Percentiles rank a stretch among this genome's conserved stretches.
phyloP scores from a whole-genome alignment of 2,329 filamentous ascomycete species.

The Curvularia spicifera region DNA sequence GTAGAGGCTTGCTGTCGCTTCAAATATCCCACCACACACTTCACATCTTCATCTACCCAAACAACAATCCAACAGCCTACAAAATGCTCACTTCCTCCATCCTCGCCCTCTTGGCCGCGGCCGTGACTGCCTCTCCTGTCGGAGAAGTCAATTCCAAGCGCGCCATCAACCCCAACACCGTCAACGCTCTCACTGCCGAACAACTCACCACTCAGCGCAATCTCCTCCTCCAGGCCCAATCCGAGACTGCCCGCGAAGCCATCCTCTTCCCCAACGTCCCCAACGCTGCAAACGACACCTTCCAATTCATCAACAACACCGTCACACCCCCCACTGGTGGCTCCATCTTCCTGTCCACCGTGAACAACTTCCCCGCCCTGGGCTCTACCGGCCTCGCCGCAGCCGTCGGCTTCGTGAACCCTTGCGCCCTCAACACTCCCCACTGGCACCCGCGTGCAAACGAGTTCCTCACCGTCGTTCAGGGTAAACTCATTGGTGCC shows the following conservation, averaged over 20 bases:
- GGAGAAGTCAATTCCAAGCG: constrained; percentile 16
- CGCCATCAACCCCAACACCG: constrained; percentile 24
- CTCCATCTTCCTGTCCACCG: constrained; percentile 60
- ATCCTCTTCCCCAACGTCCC: constrained; percentile 29
- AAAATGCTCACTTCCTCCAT: constrained; percentile 19
- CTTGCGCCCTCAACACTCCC: constrained; percentile 59
- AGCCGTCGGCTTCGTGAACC: constrained; percentile 59
- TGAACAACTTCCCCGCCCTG: constrained; percentile 64
- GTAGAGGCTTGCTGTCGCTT: not conserved
- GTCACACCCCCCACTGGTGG: constrained; percentile 52
- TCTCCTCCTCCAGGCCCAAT: constrained; percentile 25
- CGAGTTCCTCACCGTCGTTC: constrained; percentile 50
- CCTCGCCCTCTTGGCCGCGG: constrained; percentile 15
- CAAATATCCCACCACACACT: not conserved
- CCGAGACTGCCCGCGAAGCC: constrained; percentile 23
- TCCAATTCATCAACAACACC: constrained; percentile 39
- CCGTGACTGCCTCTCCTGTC: constrained; percentile 19
- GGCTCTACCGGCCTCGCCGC: constrained; percentile 60
- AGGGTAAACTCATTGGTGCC: constrained; percentile 45
- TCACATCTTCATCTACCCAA: not conserved
- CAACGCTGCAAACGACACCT: constrained; percentile 28
- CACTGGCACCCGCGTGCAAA: constrained; percentile 52
- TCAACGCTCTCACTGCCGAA: constrained; percentile 23
- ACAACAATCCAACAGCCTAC: not conserved
- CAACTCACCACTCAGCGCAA: constrained; percentile 24